phyloP scores from a whole-genome alignment of 139 green algal species.

The Coelastrella sp. region DNA sequence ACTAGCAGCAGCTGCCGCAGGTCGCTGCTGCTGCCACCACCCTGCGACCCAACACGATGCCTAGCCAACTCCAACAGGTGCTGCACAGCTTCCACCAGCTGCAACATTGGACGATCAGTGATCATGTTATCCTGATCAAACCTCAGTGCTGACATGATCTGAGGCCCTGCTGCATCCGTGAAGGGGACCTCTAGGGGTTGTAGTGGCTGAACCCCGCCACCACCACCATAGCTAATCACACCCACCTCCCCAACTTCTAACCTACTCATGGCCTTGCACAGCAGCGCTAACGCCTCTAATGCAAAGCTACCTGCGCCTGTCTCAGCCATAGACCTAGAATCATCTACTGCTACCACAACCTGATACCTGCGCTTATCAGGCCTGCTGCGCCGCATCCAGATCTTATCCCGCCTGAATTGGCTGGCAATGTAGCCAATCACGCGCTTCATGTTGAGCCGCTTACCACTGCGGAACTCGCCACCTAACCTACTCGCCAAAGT shows the following conservation, averaged over 20 bases:
- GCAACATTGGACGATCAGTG: conserved; percentile 89
- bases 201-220: conserved; percentile 76
- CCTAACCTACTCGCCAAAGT: conserved; percentile 86
- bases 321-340: conserved; percentile 96
- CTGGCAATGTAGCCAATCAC: conserved; percentile 98
- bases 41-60: conserved; percentile 51
- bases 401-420: conserved; percentile 98
- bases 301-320: conserved; percentile 90
- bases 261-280: conserved; percentile 89
- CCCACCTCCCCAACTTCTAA: conserved; percentile 95
- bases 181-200: conserved; percentile 93
- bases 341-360: conserved; percentile 88
- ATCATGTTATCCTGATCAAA: conserved; percentile 98
- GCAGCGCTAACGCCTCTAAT: conserved; percentile 90
- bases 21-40: conserved; percentile 45
- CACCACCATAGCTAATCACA: conserved; percentile 93
- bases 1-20: conserved; percentile 98
- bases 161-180: conserved; percentile 82
- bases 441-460: conserved; percentile 99
- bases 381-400: conserved; percentile 96
- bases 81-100: conserved; percentile 84
- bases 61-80: conserved; percentile 81
- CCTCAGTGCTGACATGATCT: conserved; percentile 76
- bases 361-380: conserved; percentile 98
- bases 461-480: conserved; percentile 96